Evolutionary conservation across 176 grass and related monocot genomes (phyloP).

Genomic region (Puya raimondii): DNA sequence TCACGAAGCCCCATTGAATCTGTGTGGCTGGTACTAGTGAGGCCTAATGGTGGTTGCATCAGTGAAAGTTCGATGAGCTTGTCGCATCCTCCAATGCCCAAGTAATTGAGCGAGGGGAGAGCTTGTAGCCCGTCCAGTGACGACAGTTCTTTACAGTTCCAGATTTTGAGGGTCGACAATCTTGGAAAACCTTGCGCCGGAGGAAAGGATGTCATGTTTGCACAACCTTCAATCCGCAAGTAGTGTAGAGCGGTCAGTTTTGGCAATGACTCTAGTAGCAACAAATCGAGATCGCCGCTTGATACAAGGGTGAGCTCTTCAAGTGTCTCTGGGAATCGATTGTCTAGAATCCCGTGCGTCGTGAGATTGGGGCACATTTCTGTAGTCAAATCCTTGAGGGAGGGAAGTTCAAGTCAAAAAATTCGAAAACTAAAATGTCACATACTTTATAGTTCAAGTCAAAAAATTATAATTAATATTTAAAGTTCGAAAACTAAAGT

Average conservation of each 20-base stretch:
- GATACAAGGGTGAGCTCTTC: background rate
- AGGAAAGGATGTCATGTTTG: slow-evolving; percentile 12
- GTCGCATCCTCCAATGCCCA: too few relatives aligned
- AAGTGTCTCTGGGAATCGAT: background rate
- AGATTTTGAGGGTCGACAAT: background rate
- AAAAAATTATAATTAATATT: too few relatives aligned
- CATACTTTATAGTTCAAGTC: too few relatives aligned
- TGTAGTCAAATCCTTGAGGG: background rate
- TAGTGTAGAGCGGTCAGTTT: background rate
- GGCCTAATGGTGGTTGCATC: too few relatives aligned
- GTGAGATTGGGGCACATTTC: slow-evolving; percentile 6
- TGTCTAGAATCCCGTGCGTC: background rate
- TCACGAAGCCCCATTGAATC: too few relatives aligned
- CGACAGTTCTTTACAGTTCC: slow-evolving; percentile 2
- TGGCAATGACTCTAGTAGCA: background rate
- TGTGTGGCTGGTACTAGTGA: too few relatives aligned
- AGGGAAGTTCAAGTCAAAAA: too few relatives aligned
- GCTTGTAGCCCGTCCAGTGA: slow-evolving; percentile 21
- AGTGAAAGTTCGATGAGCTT: too few relatives aligned
- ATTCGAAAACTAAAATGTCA: too few relatives aligned
- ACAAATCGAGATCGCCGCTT: background rate
- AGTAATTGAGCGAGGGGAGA: too few relatives aligned
- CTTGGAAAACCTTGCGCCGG: slow-evolving; percentile 9
- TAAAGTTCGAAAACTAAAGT: too few relatives aligned
- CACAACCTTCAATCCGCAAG: background rate